Base-by-base conservation (phyloP, 768 basidiomycete genomes). In the Auricularia cornea region DNA sequence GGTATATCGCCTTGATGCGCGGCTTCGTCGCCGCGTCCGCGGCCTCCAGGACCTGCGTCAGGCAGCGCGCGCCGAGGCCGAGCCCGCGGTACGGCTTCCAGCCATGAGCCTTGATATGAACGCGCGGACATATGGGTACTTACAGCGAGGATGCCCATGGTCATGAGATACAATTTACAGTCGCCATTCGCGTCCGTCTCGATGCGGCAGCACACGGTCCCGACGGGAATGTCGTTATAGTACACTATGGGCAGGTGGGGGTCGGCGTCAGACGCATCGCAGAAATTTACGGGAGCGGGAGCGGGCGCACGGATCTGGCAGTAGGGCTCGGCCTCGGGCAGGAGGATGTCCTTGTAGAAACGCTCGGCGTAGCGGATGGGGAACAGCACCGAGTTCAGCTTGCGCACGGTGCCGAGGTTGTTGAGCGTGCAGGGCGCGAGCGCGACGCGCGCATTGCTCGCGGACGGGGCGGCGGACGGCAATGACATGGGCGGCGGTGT, bases 181-280 rank as follows among this genome's bases (percentile, higher is more conserved):
- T 79, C 74, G 54, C 77, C 81, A 69, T 84, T 83, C 26, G 61
- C 38, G 60, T 61, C 64, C 61, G 78, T 81, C 74, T 96, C 93
- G 65, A 94, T 74, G 64, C 91, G 84, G 77, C 90, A 92, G 74
- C 90, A 93, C 70, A 94, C 83, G 3, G 87, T 91, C 64, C 94
- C 93, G 66, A 95, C 87, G 56, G 94, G 92, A 63, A 96, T 80
- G 77, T 96, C 93, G 77, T 94, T 94, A 77, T 89, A 94, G 76
- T 94, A 94, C 59, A 94, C 94, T 94, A 68, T 54, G 48, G 18
- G 12, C 33, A 23, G 3, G 16, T 38, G 10, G 16, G 20, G 14
- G n/a, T 32, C 44, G 31, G 60, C 30, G 35, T 48, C 54, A 41
- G 35, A 63, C n/a, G 59, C 3, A 23, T 5, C 18, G 23, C 44